Percentiles rank a stretch among this genome's conserved stretches.
Evolutionary conservation across 257 asterid genomes (phyloP).

Genomic region (Ajuga chamaepitys): DNA sequence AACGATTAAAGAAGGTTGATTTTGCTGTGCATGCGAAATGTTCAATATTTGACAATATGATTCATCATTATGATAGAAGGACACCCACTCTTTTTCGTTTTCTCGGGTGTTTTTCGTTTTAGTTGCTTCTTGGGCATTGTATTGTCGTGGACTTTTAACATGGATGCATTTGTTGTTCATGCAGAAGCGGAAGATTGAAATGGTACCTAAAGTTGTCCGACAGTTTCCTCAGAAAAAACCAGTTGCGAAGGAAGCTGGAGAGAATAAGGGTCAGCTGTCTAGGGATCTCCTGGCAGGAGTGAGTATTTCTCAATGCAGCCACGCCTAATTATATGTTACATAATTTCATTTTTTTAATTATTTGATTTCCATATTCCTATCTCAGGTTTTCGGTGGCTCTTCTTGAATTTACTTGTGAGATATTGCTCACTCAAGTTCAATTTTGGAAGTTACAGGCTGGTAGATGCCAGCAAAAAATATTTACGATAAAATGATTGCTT

Average conservation of each 20-base stretch:
- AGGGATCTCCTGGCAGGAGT: slow-evolving; percentile 65
- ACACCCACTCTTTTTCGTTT: not conserved
- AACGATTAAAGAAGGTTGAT: slow-evolving; percentile 75
- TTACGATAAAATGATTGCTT: not conserved
- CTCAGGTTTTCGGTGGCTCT: slow-evolving; percentile 57
- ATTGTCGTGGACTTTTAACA: not conserved
- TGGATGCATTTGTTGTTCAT: not conserved
- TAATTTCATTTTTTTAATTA: slow-evolving; percentile 3
- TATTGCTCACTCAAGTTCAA: not conserved
- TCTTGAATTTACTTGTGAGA: slow-evolving; percentile 15
- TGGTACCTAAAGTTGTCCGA: slow-evolving; percentile 45
- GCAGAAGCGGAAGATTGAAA: slow-evolving; percentile 68
- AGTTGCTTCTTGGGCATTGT: not conserved
- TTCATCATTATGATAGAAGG: not conserved
- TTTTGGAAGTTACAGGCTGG: slow-evolving; percentile 1
- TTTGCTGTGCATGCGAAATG: not conserved
- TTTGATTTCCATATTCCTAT: not conserved
- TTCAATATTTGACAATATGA: not conserved
- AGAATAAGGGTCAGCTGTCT: slow-evolving; percentile 43
- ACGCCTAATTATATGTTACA: not conserved
- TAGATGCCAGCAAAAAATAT: not conserved
- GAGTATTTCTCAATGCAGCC: slow-evolving; percentile 17
- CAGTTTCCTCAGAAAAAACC: slow-evolving; percentile 64
- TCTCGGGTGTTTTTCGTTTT: not conserved
- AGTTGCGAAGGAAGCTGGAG: slow-evolving; percentile 32